A percentile compares a stretch with the other conserved stretches of the same genome.
phyloP scores from a whole-genome alignment of 2,329 filamentous ascomycete genomes.

The Paecilomyces formosus region DNA sequence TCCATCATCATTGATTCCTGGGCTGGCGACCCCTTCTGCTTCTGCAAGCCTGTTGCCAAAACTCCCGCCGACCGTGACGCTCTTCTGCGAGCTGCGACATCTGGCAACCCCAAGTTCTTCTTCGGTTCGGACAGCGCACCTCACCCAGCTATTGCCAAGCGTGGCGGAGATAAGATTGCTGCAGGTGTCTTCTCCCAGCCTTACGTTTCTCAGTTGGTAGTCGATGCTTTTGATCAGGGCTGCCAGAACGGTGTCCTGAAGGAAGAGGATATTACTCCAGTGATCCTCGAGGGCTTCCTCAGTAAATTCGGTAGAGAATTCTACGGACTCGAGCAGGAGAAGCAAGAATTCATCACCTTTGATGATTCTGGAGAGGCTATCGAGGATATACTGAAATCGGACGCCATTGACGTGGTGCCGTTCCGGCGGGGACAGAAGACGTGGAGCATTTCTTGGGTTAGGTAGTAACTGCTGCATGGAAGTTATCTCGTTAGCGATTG shows the following conservation, averaged over 20 bases:
- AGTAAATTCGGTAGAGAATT: constrained; percentile 50
- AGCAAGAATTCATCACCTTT: constrained; percentile 46
- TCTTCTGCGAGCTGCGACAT: constrained; percentile 54
- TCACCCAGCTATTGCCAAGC: constrained; percentile 51
- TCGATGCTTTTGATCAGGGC: constrained; percentile 52
- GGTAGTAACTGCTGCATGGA: neutral
- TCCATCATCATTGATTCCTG: constrained; percentile 73
- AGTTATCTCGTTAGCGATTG: neutral
- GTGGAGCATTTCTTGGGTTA: constrained; percentile 27
- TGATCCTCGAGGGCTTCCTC: constrained; percentile 52
- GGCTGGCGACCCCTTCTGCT: constrained; percentile 65
- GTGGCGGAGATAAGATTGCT: constrained; percentile 43
- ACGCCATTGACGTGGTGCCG: constrained; percentile 54
- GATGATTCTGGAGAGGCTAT: constrained; percentile 51
- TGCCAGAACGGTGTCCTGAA: constrained; percentile 46
- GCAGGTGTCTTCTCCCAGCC: constrained; percentile 59
- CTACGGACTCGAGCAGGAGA: constrained; percentile 46
- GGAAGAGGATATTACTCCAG: constrained; percentile 47
- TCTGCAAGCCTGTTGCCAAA: constrained; percentile 70
- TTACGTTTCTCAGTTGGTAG: constrained; percentile 50
- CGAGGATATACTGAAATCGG: constrained; percentile 46
- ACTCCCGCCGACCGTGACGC: constrained; percentile 65
- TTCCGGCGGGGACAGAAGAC: constrained; percentile 56
- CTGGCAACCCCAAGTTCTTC: constrained; percentile 55
- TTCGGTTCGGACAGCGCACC: constrained; percentile 66